phyloP scores from a whole-genome alignment of 192 early-diverging fungal species.

The Umbelopsis sp. region DNA sequence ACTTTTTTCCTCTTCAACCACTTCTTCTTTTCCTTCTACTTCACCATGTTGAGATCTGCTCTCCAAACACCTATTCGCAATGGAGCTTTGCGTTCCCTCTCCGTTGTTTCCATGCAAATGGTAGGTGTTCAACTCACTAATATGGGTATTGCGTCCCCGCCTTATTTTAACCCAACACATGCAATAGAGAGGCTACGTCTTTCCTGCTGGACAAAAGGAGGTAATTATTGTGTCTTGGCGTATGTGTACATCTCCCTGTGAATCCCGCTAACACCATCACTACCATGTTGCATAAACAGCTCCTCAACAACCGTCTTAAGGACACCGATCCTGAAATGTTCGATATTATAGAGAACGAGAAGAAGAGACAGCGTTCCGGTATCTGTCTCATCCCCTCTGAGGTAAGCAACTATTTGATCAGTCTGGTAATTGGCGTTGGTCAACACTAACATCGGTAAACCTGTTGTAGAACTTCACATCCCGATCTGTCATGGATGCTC shows the following conservation, averaged over 20 bases:
- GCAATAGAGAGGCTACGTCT: constrained; percentile 48
- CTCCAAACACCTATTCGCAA: constrained; percentile 18
- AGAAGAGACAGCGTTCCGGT: constrained; percentile 88
- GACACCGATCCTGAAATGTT: constrained; percentile 88
- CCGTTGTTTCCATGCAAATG: constrained; percentile 18
- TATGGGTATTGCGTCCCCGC: not conserved
- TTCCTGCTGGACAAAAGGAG: constrained; percentile 56
- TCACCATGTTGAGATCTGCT: constrained; percentile 46
- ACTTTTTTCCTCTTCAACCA: constrained; percentile 19
- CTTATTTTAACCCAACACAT: not conserved
- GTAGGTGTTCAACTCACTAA: not conserved
- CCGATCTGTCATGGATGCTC: constrained; percentile 90
- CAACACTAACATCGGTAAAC: no score
- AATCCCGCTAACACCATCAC: not conserved
- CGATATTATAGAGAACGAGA: constrained; percentile 94
- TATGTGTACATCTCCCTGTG: not conserved
- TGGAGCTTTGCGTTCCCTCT: constrained; percentile 21
- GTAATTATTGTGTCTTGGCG: constrained; percentile 25
- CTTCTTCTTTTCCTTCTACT: constrained; percentile 16
- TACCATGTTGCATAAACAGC: constrained; percentile 37
- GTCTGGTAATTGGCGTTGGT: not conserved
- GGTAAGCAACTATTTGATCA: constrained; percentile 43
- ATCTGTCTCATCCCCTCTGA: constrained; percentile 97
- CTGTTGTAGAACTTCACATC: constrained; percentile 91
- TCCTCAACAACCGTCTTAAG: constrained; percentile 76